Base-by-base conservation (phyloP, 1,284 basidiomycete genomes). In the Ganoderma resinaceum region DNA sequence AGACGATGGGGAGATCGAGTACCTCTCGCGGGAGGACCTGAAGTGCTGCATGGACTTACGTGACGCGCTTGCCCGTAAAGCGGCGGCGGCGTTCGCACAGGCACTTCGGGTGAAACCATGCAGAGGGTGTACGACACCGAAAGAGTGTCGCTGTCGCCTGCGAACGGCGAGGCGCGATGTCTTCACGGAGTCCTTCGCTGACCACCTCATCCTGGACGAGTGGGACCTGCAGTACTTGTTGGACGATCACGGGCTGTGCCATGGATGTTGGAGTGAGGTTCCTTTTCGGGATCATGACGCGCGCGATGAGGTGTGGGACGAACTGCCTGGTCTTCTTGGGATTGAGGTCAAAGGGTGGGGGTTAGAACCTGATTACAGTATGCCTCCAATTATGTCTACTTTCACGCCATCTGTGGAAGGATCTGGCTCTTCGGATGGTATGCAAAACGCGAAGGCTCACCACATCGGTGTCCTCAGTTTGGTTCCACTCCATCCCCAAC, bases 1-100 rank as follows among this genome's bases (percentile, higher is more conserved):
- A 9, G 40, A 63, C 18, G 69, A 70, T 38, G 66, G 66, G 0
- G 46, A 33, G 3, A 0, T 57, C 14, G 71, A 66, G 38, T 18
- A 8, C 20, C 69, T 70, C 7, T 11, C 29, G 23, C 31, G 11
- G 3, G 55, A 66, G 0, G 71, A 68, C 53, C 23, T 68, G 18
- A 29, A 20, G 9, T 35, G 37, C 6, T 66, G 63, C 31, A 11
- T 70, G 46, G 14, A 63, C 6, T 64, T 29, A 4, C 26, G 31
- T 8, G 42, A 46, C 23, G 23, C 29, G 0, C 42, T 62, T 14
- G 43, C 16, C 7, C 43, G 29, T 6, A 16, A 46, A 31, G 43
- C 18, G 1, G 42, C 29, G 3, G 18, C 31, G 26, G 5, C 16
- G 2, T 33, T 49, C 16, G 9, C 4, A 1, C 43, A 20, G 6